These are phyloP conservation scores for Circinella umbellata DNA, from an alignment of 371 early-diverging fungal genomes.

Conservation along the genomic window DNA sequence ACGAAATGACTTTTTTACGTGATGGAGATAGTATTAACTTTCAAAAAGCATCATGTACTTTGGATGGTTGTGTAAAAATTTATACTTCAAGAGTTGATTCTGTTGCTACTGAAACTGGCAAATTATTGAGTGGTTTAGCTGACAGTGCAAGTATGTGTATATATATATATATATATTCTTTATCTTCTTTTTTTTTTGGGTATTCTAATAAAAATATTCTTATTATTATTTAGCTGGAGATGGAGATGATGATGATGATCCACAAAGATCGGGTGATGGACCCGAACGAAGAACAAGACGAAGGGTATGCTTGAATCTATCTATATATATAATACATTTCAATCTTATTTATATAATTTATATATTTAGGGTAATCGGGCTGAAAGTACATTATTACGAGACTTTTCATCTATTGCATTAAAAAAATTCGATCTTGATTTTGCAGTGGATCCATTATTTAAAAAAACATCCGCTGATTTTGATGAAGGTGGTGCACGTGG, in stretches of 20 bases:
- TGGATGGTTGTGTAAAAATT: slow-evolving; percentile 99
- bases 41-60: slow-evolving; percentile 98
- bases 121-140: slow-evolving; percentile 88
- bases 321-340: too few species aligned
- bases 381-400: slow-evolving; percentile 82
- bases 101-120: slow-evolving; percentile 94
- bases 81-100: slow-evolving; percentile 99
- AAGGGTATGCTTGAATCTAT: slow-evolving; percentile 27
- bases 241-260: slow-evolving; percentile 56
- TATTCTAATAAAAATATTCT: background rate
- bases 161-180: background rate
- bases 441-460: slow-evolving; percentile 95
- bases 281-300: slow-evolving; percentile 43
- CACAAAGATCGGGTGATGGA: slow-evolving; percentile 49
- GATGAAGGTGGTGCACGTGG: slow-evolving; percentile 98
- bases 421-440: slow-evolving; percentile 94
- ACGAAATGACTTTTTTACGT: slow-evolving; percentile 91
- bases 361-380: slow-evolving; percentile 39
- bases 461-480: slow-evolving; percentile 97
- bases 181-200: background rate
- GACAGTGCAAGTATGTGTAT: slow-evolving; percentile 62
- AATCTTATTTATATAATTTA: background rate
- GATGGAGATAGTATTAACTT: slow-evolving; percentile 99
- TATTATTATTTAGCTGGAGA: slow-evolving; percentile 11
- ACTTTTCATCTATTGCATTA: slow-evolving; percentile 75